Percentiles rank a stretch among this genome's conserved stretches.
phyloP scores from a whole-genome alignment of 23 red algal genomes.

The Agarophyton chilense region DNA sequence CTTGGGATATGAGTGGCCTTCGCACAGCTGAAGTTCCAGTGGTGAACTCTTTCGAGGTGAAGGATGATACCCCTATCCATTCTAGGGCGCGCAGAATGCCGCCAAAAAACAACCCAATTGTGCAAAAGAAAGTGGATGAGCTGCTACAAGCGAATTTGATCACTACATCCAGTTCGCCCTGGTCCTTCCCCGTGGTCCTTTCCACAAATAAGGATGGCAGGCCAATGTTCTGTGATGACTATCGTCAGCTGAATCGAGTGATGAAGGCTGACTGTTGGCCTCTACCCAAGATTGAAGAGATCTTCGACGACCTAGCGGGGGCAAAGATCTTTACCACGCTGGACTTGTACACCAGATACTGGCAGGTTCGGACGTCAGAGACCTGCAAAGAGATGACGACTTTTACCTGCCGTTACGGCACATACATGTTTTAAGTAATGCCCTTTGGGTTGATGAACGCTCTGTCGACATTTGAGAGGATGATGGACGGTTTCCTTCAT shows the following conservation, averaged over 20 bases:
- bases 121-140: constrained; percentile 3
- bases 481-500: background rate
- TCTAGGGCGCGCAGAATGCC: background rate
- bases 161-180: too few relatives aligned
- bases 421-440: constrained; percentile 4
- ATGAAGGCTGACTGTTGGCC: constrained; percentile 14
- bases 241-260: constrained; percentile 2
- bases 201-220: too few relatives aligned
- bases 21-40: background rate
- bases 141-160: constrained; percentile 6
- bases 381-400: too few relatives aligned
- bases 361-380: too few relatives aligned
- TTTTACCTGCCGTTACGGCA: background rate
- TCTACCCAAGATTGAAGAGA: background rate
- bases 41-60: constrained; percentile 22
- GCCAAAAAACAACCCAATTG: constrained; percentile 2
- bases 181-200: too few relatives aligned
- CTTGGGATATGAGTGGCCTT: background rate
- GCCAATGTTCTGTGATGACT: too few relatives aligned
- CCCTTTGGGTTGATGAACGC: constrained; percentile 39
- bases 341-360: too few relatives aligned
- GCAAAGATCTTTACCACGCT: too few relatives aligned
- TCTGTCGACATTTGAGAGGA: constrained; percentile 4
- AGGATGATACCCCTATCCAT: constrained; percentile 26
- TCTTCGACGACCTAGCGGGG: background rate